Evolutionary conservation across 495 filamentous ascomycete genomes (phyloP).

Genomic region (Echria macrotheca): DNA sequence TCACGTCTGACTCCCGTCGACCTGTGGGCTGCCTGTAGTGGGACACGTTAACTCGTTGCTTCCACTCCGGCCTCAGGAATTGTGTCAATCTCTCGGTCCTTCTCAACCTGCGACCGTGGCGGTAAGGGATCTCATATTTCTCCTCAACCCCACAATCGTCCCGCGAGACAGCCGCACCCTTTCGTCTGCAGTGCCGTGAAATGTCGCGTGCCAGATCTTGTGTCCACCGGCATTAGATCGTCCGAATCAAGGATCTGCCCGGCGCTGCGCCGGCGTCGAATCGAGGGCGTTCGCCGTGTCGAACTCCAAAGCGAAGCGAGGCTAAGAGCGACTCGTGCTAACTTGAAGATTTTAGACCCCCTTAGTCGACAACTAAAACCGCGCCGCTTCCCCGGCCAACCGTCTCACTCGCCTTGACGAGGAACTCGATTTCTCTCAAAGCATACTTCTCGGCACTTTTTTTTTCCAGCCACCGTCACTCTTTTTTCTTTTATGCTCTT

Average conservation of each 20-base stretch:
- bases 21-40: slow-evolving; percentile 47
- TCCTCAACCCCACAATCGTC: neutral
- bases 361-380: slow-evolving; percentile 28
- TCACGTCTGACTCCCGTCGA: slow-evolving; percentile 37
- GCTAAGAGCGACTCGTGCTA: slow-evolving; percentile 18
- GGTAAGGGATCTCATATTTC: slow-evolving; percentile 55
- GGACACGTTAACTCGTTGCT: slow-evolving; percentile 71
- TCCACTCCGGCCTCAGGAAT: slow-evolving; percentile 47
- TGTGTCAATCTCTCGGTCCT: slow-evolving; percentile 47
- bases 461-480: slow-evolving; percentile 47
- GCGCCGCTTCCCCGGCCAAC: slow-evolving; percentile 36
- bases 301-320: slow-evolving; percentile 7
- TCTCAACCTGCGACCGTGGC: slow-evolving; percentile 52
- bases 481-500: slow-evolving; percentile 40
- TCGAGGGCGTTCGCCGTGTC: neutral
- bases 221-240: slow-evolving; percentile 11
- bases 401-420: slow-evolving; percentile 27
- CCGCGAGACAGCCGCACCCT: slow-evolving; percentile 12
- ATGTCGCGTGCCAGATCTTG: slow-evolving; percentile 17
- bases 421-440: slow-evolving; percentile 28
- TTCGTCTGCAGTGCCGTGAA: slow-evolving; percentile 12
- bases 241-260: slow-evolving; percentile 11
- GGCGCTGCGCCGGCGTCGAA: slow-evolving; percentile 5
- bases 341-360: slow-evolving; percentile 21
- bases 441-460: slow-evolving; percentile 29